Percentiles rank a stretch among this genome's conserved stretches.
These are phyloP conservation scores for Brassica juncea DNA, from an alignment of 345 rosid genomes.

Conservation along the genomic window DNA sequence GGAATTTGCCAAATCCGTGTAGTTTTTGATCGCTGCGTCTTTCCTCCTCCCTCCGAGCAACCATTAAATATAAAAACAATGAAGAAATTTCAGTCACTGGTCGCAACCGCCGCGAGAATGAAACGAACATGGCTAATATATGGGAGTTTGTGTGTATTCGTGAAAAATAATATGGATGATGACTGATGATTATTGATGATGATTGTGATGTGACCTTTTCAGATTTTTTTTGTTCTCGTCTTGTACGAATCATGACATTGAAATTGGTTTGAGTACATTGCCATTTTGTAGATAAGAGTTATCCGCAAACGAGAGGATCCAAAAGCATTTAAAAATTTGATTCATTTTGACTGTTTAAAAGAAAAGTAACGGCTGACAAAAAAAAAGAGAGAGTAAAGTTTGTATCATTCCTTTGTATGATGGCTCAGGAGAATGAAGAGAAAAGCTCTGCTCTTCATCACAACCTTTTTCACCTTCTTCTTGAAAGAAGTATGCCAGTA, in stretches of 20 bases:
- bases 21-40: too few relatives aligned
- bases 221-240: not conserved
- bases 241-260: not conserved
- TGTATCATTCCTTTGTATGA: slow-evolving; percentile 26
- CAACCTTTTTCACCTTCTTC: slow-evolving; percentile 51
- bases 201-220: slow-evolving; percentile 14
- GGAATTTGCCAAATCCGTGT: too few relatives aligned
- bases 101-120: too few relatives aligned
- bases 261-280: not conserved
- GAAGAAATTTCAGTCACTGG: too few relatives aligned
- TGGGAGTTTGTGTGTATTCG: slow-evolving; percentile 16
- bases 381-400: not conserved
- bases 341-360: not conserved
- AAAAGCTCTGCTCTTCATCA: slow-evolving; percentile 9
- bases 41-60: too few relatives aligned
- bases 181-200: not conserved
- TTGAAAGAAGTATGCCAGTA: slow-evolving; percentile 60
- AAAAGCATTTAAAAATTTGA: not conserved
- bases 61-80: too few relatives aligned
- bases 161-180: slow-evolving; percentile 13
- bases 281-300: not conserved
- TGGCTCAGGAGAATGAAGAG: slow-evolving; percentile 19
- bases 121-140: not conserved
- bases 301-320: not conserved
- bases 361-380: not conserved